Evolutionary conservation across 306 rosid species (phyloP), one percentile per base, ranked within the genome.

Genomic region (Albizia julibrissin): DNA sequence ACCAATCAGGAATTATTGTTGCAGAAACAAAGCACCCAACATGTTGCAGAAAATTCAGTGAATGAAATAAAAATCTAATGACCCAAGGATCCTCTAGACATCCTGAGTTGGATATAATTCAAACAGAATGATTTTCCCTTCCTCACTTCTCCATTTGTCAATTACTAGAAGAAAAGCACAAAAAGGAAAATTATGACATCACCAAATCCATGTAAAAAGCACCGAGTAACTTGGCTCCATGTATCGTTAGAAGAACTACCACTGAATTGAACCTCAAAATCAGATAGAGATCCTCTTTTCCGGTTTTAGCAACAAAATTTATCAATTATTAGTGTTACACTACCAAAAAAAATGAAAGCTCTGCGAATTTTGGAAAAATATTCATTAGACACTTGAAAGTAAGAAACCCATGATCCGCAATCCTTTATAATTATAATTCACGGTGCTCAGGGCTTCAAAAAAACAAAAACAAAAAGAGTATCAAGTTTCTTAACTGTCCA

Each of bases 1-100:
- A 61, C 83, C 80, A 78, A 74, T 78, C 81, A 69, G 77, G 74
- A 84, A 81, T 78, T 77, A 72, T 79, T 85, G 59, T 79, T 84
- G 59, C 77, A 1, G 9, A 33, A 13, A 68, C 18, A 37, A 68
- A 68, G 74, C 50, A 40, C 74, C 74, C 13, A 69, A n/a, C 46
- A 56, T 71, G 75, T 26, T 24, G 44, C 18, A 29, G 44, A 73
- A 31, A 15, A 47, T 29, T 72, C 62, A 14, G 43, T 49, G 24
- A 19, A 47, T 18, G 18, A 2, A 73, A 73, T 50, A 18, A 73
- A 16, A 31, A 29, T 74, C 49, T 29, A 18, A 72, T 24, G 58
- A 22, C 58, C 6, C 43, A 6, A 1, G 56, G 29, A 70, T 70
- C 50, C 46, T 42, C 18, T 70, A 43, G 5, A n/a, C 43, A 26